phyloP scores from a whole-genome alignment of 768 basidiomycete species.

The Crepidotus variabilis region DNA sequence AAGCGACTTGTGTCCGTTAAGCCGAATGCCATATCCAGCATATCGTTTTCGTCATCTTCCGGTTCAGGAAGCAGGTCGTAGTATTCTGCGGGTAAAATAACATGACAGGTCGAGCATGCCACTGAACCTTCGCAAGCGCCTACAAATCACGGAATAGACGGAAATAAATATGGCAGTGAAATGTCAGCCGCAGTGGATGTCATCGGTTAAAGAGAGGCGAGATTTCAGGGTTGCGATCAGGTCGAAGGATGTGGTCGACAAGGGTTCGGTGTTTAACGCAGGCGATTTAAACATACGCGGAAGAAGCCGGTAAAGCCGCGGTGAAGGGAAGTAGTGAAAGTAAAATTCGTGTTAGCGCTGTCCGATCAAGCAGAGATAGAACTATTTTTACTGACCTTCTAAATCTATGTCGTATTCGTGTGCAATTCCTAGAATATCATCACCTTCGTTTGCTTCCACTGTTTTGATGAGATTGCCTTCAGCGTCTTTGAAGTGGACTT shows the following conservation, averaged over 20 bases:
- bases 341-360: too few species aligned
- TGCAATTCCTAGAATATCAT: constrained; percentile 86
- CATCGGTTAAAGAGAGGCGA: not conserved
- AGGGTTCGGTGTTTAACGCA: too few species aligned
- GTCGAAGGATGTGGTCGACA: too few species aligned
- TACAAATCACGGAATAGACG: constrained; percentile 24
- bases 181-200: not conserved
- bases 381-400: constrained; percentile 53
- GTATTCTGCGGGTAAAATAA: constrained; percentile 76
- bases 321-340: too few species aligned
- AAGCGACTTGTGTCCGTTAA: constrained; percentile 89
- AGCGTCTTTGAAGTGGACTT: constrained; percentile 85
- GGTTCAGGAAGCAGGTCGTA: constrained; percentile 91
- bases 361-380: too few species aligned
- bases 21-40: constrained; percentile 98
- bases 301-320: too few species aligned
- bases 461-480: constrained; percentile 83
- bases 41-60: constrained; percentile 96
- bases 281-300: too few species aligned
- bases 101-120: constrained; percentile 97
- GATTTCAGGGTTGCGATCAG: too few species aligned
- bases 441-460: constrained; percentile 90
- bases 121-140: constrained; percentile 97
- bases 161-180: not conserved
- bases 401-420: constrained; percentile 95